Percentiles rank a stretch among this genome's conserved stretches.
These are phyloP conservation scores for Parasarocladium wereldwijsianum DNA, from an alignment of 2,329 filamentous ascomycete genomes.

Conservation along the genomic window DNA sequence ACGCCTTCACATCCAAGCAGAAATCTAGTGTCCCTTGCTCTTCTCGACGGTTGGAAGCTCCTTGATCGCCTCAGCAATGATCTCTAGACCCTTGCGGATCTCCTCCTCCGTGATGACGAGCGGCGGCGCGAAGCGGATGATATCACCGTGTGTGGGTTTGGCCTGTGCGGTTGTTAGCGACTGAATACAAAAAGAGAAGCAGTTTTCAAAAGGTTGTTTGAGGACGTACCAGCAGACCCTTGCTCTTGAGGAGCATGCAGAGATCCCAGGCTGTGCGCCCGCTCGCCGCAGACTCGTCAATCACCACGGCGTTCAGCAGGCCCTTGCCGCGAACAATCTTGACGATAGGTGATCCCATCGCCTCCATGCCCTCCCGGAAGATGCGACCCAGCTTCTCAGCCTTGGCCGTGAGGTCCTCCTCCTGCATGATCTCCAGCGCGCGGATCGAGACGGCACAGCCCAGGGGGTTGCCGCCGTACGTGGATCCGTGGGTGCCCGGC, in stretches of 20 bases:
- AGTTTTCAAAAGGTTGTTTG: background rate
- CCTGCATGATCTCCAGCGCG: slow-evolving; percentile 82
- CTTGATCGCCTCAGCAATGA: slow-evolving; percentile 67
- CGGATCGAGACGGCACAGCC: slow-evolving; percentile 93
- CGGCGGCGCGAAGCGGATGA: slow-evolving; percentile 93
- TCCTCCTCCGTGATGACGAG: slow-evolving; percentile 86
- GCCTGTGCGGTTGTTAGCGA: slow-evolving; percentile 40
- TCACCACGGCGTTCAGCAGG: slow-evolving; percentile 87
- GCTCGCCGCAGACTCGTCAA: slow-evolving; percentile 74
- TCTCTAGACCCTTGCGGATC: slow-evolving; percentile 59
- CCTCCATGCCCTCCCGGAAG: slow-evolving; percentile 65
- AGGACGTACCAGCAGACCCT: slow-evolving; percentile 70
- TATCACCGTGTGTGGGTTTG: slow-evolving; percentile 97
- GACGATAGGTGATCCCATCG: slow-evolving; percentile 69
- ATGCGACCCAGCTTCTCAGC: slow-evolving; percentile 68
- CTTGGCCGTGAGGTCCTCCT: slow-evolving; percentile 74
- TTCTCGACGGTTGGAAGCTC: slow-evolving; percentile 55
- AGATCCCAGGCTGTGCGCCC: slow-evolving; percentile 92
- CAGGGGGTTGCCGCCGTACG: slow-evolving; percentile 94
- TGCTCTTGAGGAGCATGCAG: slow-evolving; percentile 88
- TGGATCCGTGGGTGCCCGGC: slow-evolving; percentile 91
- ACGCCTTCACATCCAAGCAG: too few relatives aligned
- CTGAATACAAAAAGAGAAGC: background rate
- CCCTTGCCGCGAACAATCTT: slow-evolving; percentile 80
- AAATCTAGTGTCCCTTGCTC: slow-evolving; percentile 20